Percentiles rank a stretch among this genome's conserved stretches.
Evolutionary conservation across 345 rosid genomes (phyloP).

Genomic region (Eucalyptus regnans): DNA sequence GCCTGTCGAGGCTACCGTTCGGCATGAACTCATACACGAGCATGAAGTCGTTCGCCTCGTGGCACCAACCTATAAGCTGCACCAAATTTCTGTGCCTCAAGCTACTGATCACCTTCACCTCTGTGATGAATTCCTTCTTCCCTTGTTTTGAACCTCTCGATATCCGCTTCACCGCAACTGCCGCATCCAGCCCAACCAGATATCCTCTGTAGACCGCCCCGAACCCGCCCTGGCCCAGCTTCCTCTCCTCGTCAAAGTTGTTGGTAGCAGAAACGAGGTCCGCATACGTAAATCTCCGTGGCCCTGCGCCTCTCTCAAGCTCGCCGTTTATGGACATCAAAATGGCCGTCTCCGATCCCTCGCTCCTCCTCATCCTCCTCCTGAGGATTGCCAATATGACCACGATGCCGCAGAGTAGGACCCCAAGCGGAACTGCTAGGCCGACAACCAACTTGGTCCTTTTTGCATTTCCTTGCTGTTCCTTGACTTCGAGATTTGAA

Average conservation of each 20-base stretch:
- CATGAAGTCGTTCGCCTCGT: conserved; percentile 41
- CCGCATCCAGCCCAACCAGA: conserved; percentile 3
- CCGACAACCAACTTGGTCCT: background rate
- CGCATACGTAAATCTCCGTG: background rate
- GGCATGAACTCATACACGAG: conserved; percentile 65
- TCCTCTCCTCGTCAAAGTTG: background rate
- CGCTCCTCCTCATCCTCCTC: background rate
- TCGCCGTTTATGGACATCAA: background rate
- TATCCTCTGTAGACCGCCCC: conserved; percentile 44
- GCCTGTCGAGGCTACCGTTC: conserved; percentile 50
- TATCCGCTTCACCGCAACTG: conserved; percentile 40
- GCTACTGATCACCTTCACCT: conserved; percentile 40
- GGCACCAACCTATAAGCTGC: conserved; percentile 68
- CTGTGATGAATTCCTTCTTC: conserved; percentile 26
- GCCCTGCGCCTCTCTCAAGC: background rate
- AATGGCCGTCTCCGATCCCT: background rate
- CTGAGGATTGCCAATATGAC: background rate
- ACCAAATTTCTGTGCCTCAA: conserved; percentile 53
- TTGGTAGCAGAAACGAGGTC: background rate
- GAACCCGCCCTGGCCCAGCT: conserved; percentile 52
- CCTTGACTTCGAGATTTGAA: background rate
- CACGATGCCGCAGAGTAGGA: background rate
- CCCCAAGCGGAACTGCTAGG: background rate
- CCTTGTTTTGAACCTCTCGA: conserved; percentile 33
- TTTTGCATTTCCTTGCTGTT: background rate